Percentiles rank a stretch among this genome's conserved stretches.
Evolutionary conservation across 2,329 filamentous ascomycete species (phyloP).

Genomic region (Rhynchosporium secalis): DNA sequence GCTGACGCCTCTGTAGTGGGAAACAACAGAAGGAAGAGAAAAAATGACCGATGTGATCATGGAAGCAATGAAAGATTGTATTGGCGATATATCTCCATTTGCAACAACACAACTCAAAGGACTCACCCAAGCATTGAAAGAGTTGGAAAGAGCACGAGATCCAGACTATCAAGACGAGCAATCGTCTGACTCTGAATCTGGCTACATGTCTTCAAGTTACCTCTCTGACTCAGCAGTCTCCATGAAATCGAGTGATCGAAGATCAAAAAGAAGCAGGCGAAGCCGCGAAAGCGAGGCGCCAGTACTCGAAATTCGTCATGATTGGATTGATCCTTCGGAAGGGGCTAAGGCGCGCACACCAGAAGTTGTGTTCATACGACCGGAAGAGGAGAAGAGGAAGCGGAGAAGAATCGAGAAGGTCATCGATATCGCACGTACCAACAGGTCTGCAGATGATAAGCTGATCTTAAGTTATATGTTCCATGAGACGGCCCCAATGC

Average conservation of each 20-base stretch:
- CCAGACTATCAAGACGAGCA: not conserved
- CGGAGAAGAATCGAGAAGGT: constrained; percentile 2
- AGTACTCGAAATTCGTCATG: not conserved
- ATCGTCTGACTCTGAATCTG: not conserved
- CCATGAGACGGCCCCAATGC: constrained; percentile 7
- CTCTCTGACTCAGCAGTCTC: not conserved
- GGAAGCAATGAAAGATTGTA: constrained; percentile 7
- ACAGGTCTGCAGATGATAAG: constrained; percentile 1
- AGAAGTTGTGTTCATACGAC: not conserved
- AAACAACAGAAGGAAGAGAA: not conserved
- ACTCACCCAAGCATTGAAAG: constrained; percentile 1
- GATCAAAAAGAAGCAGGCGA: not conserved
- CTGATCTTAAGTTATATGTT: constrained; percentile 9
- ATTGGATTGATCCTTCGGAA: not conserved
- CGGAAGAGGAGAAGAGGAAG: not conserved
- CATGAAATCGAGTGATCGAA: not conserved
- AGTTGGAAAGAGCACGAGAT: not conserved
- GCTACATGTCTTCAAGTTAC: not conserved
- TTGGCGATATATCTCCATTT: not conserved
- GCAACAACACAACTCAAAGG: not conserved
- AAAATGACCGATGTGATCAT: constrained; percentile 10
- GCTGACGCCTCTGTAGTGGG: not conserved
- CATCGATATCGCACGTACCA: not conserved
- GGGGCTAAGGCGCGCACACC: not conserved
- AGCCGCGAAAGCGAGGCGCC: not conserved